A percentile compares a stretch with the other conserved stretches of the same genome.
phyloP scores from a whole-genome alignment of 1,284 basidiomycete genomes.

The Coriolopsis trogii region DNA sequence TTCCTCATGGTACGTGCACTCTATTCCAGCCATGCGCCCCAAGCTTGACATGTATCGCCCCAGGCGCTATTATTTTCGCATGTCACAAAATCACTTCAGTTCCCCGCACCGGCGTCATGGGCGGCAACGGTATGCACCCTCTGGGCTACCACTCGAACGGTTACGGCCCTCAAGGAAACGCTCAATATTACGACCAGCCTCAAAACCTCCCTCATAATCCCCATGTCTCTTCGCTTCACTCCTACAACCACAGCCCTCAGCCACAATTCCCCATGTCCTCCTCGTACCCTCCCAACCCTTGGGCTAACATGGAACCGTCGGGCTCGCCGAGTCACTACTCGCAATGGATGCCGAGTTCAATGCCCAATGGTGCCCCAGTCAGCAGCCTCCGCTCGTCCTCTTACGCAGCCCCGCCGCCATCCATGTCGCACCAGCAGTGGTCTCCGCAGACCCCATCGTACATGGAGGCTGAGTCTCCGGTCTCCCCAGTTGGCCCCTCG shows the following conservation, averaged over 20 bases:
- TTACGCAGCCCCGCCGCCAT: slow-evolving; percentile 40
- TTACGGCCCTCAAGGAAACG: slow-evolving; percentile 37
- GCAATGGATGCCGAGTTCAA: slow-evolving; percentile 42
- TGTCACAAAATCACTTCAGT: slow-evolving; percentile 71
- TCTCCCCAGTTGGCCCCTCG: slow-evolving; percentile 26
- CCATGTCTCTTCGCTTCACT: slow-evolving; percentile 30
- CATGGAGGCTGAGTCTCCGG: slow-evolving; percentile 25
- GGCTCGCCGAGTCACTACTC: slow-evolving; percentile 38
- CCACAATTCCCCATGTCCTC: slow-evolving; percentile 40
- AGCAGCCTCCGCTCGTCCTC: slow-evolving; percentile 53
- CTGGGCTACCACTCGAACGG: slow-evolving; percentile 27
- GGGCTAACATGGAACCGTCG: slow-evolving; percentile 42
- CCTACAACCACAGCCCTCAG: slow-evolving; percentile 41
- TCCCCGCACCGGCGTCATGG: slow-evolving; percentile 42
- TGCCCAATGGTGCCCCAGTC: slow-evolving; percentile 36
- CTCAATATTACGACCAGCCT: slow-evolving; percentile 49
- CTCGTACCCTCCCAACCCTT: slow-evolving; percentile 55
- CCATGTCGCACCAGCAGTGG: slow-evolving; percentile 32
- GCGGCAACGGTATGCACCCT: slow-evolving; percentile 26
- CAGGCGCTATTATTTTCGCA: slow-evolving; percentile 81
- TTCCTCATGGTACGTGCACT: slow-evolving; percentile 80
- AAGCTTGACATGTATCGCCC: slow-evolving; percentile 22
- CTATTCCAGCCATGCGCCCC: no score
- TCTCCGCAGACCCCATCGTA: slow-evolving; percentile 33
- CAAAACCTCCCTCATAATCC: slow-evolving; percentile 48